phyloP scores from a whole-genome alignment of 345 rosid genomes.

The Hypericum androsaemum region DNA sequence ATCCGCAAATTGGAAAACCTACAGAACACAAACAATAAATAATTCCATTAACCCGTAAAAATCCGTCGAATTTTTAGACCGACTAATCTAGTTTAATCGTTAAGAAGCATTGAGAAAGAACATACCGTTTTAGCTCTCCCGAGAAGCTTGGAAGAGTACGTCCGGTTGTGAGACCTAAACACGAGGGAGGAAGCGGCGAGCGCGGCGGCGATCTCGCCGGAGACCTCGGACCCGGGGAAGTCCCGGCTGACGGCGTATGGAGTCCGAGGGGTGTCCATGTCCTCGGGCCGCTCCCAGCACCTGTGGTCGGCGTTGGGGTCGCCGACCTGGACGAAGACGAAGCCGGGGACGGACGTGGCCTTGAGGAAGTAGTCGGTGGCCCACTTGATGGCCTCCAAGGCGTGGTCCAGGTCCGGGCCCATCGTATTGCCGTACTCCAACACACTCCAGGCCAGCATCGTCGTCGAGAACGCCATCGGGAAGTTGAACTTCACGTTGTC shows the following conservation, averaged over 20 bases:
- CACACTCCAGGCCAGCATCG: too few relatives aligned
- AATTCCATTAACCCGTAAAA: too few relatives aligned
- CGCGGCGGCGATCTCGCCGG: slow-evolving; percentile 7
- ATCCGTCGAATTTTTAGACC: too few relatives aligned
- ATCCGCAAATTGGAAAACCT: slow-evolving; percentile 18
- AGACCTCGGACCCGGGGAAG: slow-evolving; percentile 5
- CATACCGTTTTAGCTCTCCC: background rate
- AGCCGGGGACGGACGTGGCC: slow-evolving; percentile 2
- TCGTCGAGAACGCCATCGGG: too few relatives aligned
- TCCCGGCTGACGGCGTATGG: slow-evolving; percentile 1
- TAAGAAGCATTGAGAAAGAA: too few relatives aligned
- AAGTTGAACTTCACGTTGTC: too few relatives aligned
- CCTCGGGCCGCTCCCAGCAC: slow-evolving; percentile 3
- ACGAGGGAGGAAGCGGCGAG: slow-evolving; percentile 1
- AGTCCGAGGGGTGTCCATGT: slow-evolving; percentile 1
- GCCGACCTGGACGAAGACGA: slow-evolving; percentile 4
- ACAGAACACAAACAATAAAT: background rate
- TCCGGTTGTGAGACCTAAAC: background rate
- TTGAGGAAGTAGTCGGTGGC: background rate
- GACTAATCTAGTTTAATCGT: too few relatives aligned
- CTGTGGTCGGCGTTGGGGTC: background rate
- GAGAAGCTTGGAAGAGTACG: background rate
- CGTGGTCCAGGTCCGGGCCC: background rate
- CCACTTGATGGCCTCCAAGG: background rate
- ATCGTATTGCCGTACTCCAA: too few relatives aligned